Base-by-base conservation (phyloP, 1,284 basidiomycete genomes). In the Agroathelia rolfsii region DNA sequence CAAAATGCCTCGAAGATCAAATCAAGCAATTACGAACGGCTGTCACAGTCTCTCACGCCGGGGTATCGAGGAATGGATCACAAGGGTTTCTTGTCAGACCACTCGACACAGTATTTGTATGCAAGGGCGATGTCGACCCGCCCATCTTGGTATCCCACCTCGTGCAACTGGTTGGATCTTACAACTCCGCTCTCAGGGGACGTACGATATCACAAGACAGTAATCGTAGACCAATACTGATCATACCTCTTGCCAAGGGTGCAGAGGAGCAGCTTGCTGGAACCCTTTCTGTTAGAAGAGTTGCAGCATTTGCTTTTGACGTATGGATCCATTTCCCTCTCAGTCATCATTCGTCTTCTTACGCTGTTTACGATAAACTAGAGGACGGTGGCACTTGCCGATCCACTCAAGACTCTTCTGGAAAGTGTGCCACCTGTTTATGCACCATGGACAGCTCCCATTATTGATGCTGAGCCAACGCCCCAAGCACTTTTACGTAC, bases 91-190 rank as follows among this genome's bases (percentile, higher is more conserved):
- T 47, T 17, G 30, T 41, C 27, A 13, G 32, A 47, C 6, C 51
- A n/a, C n/a, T 72, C 34, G 61, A 52, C 37, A 41, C 69, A 15
- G 62, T 88, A 11, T 69, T 86, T 39, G 78, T 76, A 22, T 88
- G 84, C 48, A 64, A 66, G 22, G 67, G 66, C 16, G 85, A 88
- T 46, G 55, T 87, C 37, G 69, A 86, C 48, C 80, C 83, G n/a
- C 64, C 72, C 4, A 55, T 73, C 15, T 55, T 87, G 31, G 62
- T 86, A 28, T 69, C 71, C 24, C 83, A 88, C 49, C 52, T 88
- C 20, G 82, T 77, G 7, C 68, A 76, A 44, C 62, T 87, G 16
- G 72, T 86, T 4, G 80, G 81, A 0, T 65, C 76, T 0, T 80
- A 66, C 50, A 89, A 88, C 53, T 70, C 76, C 12, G 41, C 52